phyloP scores from a whole-genome alignment of 129 eudicot species.

The Arctium lappa region DNA sequence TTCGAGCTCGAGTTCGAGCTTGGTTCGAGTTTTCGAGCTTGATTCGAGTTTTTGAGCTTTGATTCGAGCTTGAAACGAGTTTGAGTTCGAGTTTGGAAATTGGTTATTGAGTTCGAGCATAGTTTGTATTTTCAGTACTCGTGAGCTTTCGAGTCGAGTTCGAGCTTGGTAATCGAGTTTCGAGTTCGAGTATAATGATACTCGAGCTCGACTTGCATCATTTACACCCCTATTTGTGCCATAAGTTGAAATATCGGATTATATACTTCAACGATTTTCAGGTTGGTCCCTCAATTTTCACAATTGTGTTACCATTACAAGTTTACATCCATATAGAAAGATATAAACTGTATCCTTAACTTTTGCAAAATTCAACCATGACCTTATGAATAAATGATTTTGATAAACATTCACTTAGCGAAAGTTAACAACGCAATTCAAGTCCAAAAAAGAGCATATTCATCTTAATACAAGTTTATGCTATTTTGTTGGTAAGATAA shows the following conservation, averaged over 20 bases:
- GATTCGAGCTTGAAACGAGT: no score
- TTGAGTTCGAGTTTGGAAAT: no score
- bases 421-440: neutral
- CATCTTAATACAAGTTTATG: neutral
- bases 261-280: neutral
- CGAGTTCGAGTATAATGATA: no score
- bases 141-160: no score
- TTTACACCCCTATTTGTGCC: neutral
- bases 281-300: neutral
- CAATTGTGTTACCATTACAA: neutral
- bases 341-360: neutral
- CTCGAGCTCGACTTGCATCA: no score
- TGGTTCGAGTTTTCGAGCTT: no score
- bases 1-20: no score
- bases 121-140: no score
- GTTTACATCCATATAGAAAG: neutral
- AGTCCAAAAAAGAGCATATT: conserved; percentile 2
- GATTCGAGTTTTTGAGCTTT: no score
- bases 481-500: neutral
- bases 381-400: neutral
- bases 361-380: neutral
- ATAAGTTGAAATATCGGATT: neutral
- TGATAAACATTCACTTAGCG: neutral
- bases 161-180: no score
- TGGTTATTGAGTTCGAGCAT: no score